Percentiles rank a stretch among this genome's conserved stretches.
phyloP scores from a whole-genome alignment of 306 rosid species.

The Glycyrrhiza uralensis region DNA sequence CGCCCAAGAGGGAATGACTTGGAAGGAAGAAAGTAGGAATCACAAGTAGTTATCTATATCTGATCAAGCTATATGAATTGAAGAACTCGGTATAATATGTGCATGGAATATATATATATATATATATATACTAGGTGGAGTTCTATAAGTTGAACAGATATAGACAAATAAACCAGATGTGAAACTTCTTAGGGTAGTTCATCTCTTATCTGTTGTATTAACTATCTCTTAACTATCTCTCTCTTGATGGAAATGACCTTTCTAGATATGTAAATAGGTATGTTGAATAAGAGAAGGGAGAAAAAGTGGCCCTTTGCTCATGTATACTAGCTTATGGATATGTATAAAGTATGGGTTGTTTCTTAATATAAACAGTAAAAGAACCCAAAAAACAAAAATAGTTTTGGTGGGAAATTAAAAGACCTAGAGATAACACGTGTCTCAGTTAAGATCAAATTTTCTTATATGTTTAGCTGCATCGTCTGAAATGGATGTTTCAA shows the following conservation, averaged over 20 bases:
- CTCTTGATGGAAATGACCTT: constrained; percentile 25
- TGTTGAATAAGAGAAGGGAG: constrained; percentile 55
- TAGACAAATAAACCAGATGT: constrained; percentile 36
- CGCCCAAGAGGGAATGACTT: constrained; percentile 50
- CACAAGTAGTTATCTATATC: constrained; percentile 41
- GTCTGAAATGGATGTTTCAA: neutral
- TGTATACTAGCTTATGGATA: too few relatives aligned
- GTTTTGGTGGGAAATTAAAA: too few relatives aligned
- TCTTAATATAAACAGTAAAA: too few relatives aligned
- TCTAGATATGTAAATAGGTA: constrained; percentile 65
- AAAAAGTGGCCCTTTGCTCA: constrained; percentile 25
- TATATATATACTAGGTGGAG: neutral
- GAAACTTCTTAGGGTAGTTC: constrained; percentile 16
- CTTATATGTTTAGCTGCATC: neutral
- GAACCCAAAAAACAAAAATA: too few relatives aligned
- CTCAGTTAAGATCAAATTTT: too few relatives aligned
- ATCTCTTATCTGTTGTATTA: constrained; percentile 45
- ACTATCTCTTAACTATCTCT: constrained; percentile 29
- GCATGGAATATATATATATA: constrained; percentile 15
- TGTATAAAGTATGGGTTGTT: too few relatives aligned
- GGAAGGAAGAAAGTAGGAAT: constrained; percentile 32
- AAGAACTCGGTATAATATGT: constrained; percentile 13
- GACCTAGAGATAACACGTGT: too few relatives aligned
- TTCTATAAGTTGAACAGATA: constrained; percentile 22
- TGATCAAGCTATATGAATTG: constrained; percentile 30